Base-by-base conservation (phyloP, 768 basidiomycete genomes). In the Coprinopsis sp. region DNA sequence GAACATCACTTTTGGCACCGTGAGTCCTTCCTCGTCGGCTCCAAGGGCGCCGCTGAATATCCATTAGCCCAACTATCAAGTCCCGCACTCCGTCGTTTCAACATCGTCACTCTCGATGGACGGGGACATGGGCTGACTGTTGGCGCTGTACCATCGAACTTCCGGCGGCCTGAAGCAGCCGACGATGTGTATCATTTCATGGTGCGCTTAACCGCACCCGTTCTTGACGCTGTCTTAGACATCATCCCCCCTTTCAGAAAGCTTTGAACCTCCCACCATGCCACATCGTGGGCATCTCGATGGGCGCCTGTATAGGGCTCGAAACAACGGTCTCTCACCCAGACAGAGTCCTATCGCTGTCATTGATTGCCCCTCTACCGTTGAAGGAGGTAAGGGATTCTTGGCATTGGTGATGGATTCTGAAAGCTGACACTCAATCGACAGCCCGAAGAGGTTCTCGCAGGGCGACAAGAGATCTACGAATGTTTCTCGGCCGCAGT, bases 261-360 rank as follows among this genome's bases (percentile, higher is more conserved):
- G 62, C 64, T 7, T 44, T 71, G 18, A 50, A 53, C 2, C 45
- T 71, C 6, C 67, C 67, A 21, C 58, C 66, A 10, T 63, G 58
- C 33, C 70, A 71, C 49, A 46, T 71, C 31, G 66, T 68, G 31
- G 68, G 64, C 8, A 50, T 69, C 13, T 65, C 65, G 3, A 64
- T 68, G 38, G 68, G 67, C 4, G 57, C 62, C 21, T 59, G 57
- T 31, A 56, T 69, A n/a, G 65, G 65, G 14, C 48, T 68, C 29
- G 63, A 68, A 31, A 34, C 69, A 12, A 61, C 64, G n/a, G 57
- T 59, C 16, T 51, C 55, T 4, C 63, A 63, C 48, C 68, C 70
- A 4, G 52, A 64, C 7, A 47, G 48, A 34, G 57, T 66, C 3
- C 51, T 61, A 16, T 69, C 70, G 1, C 51, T 70, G 24, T 62